These are phyloP conservation scores for Penicillium coffeae DNA, from an alignment of 495 filamentous ascomycete species.

Conservation along the genomic window DNA sequence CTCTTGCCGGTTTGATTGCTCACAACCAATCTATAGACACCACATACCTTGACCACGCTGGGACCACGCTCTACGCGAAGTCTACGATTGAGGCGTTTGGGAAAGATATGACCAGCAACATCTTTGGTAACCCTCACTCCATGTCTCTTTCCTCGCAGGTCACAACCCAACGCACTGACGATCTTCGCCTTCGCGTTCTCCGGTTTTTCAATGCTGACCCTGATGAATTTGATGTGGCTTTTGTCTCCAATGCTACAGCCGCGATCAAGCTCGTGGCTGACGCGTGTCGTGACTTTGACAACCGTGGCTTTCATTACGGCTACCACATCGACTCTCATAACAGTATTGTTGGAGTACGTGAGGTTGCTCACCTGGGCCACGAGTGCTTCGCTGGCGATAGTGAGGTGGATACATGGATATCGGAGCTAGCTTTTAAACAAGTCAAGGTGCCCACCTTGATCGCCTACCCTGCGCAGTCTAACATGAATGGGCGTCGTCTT, in stretches of 20 bases:
- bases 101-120: slow-evolving; percentile 66
- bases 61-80: slow-evolving; percentile 76
- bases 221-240: slow-evolving; percentile 79
- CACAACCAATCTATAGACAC: slow-evolving; percentile 46
- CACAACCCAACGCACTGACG: slow-evolving; percentile 69
- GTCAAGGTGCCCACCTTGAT: slow-evolving; percentile 51
- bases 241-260: slow-evolving; percentile 89
- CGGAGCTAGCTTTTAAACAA: slow-evolving; percentile 19
- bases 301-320: slow-evolving; percentile 69
- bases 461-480: slow-evolving; percentile 87
- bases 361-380: slow-evolving; percentile 57
- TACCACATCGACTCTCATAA: slow-evolving; percentile 88
- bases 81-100: slow-evolving; percentile 77
- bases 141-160: slow-evolving; percentile 75
- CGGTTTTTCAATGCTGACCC: slow-evolving; percentile 83
- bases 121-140: slow-evolving; percentile 92
- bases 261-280: slow-evolving; percentile 85
- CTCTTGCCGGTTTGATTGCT: background rate
- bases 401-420: slow-evolving; percentile 68
- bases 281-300: slow-evolving; percentile 56
- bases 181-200: slow-evolving; percentile 67
- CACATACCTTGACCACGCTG: slow-evolving; percentile 91
- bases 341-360: slow-evolving; percentile 78
- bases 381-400: slow-evolving; percentile 63
- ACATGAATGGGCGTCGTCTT: slow-evolving; percentile 81